A percentile compares a stretch with the other conserved stretches of the same genome.
These are phyloP conservation scores for Fusarium sterilihyphosum DNA, from an alignment of 2,329 filamentous ascomycete genomes.

Conservation along the genomic window DNA sequence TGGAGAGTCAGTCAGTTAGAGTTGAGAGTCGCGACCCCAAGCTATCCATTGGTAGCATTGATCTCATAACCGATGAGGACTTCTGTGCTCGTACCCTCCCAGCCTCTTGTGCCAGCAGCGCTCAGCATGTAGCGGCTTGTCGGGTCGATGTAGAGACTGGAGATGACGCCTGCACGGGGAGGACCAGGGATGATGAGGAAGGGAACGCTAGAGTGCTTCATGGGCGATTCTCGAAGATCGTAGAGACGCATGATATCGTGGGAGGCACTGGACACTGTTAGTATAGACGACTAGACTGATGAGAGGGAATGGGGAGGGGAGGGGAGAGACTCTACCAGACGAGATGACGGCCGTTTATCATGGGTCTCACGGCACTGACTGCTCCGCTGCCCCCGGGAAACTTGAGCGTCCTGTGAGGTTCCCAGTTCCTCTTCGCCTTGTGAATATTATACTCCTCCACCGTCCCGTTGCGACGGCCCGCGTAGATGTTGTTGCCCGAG, in stretches of 20 bases:
- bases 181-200: slow-evolving; percentile 97
- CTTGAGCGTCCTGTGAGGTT: slow-evolving; percentile 81
- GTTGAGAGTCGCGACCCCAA: background rate
- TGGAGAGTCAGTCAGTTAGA: background rate
- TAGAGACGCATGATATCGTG: slow-evolving; percentile 95
- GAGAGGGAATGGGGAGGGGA: too few species aligned
- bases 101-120: slow-evolving; percentile 89
- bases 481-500: slow-evolving; percentile 95
- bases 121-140: slow-evolving; percentile 92
- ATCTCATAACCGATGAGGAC: slow-evolving; percentile 97
- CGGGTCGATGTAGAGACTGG: slow-evolving; percentile 85
- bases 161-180: slow-evolving; percentile 84
- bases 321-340: slow-evolving; percentile 67
- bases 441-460: slow-evolving; percentile 95
- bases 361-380: slow-evolving; percentile 86
- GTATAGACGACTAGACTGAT: background rate
- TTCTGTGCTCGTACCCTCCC: slow-evolving; percentile 92
- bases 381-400: slow-evolving; percentile 91
- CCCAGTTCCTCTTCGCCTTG: slow-evolving; percentile 73
- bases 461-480: slow-evolving; percentile 87
- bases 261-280: slow-evolving; percentile 71
- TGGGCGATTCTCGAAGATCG: slow-evolving; percentile 76
- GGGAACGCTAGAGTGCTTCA: slow-evolving; percentile 82
- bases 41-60: slow-evolving; percentile 41
- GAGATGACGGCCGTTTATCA: slow-evolving; percentile 92